Conservation (phyloP, 2,329 filamentous ascomycete species). For the Fusarium coicis region DNA sequence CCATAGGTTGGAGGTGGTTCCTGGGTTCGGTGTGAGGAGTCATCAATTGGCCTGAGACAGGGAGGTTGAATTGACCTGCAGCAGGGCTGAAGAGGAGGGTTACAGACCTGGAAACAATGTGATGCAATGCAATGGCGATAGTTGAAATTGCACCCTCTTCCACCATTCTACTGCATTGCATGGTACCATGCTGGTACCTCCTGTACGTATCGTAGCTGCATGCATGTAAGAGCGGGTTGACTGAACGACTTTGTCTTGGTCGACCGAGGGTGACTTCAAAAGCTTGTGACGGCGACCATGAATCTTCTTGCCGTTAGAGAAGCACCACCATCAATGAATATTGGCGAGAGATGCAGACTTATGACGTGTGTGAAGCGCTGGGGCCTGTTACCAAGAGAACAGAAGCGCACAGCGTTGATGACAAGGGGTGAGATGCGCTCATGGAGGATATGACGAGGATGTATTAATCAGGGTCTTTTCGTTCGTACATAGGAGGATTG, state of each 20-base stretch:
- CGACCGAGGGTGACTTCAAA: conserved; percentile 17
- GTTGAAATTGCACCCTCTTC: conserved; percentile 16
- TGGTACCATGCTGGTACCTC: neutral
- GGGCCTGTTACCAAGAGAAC: neutral
- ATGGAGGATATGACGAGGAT: neutral
- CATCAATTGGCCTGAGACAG: conserved; percentile 41
- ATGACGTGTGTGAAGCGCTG: neutral
- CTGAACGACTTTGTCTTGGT: neutral
- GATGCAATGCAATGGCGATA: conserved; percentile 25
- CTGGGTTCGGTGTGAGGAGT: conserved; percentile 43
- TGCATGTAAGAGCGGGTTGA: conserved; percentile 14
- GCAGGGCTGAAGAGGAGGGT: conserved; percentile 43
- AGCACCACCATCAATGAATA: conserved; percentile 1
- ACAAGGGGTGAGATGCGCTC: neutral
- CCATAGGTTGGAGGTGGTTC: conserved; percentile 34
- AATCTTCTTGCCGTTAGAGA: conserved; percentile 4
- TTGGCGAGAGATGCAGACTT: neutral
- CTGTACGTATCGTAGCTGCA: conserved; percentile 5
- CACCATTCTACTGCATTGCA: conserved; percentile 1
- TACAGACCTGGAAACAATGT: conserved; percentile 21
- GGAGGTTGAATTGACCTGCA: conserved; percentile 42
- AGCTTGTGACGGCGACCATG: conserved; percentile 16
- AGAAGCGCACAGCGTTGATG: neutral
- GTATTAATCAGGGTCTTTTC: neutral
- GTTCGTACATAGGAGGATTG: neutral